These are phyloP conservation scores for Furculomyces boomerangus DNA, from an alignment of 371 early-diverging fungal genomes.

Conservation along the genomic window DNA sequence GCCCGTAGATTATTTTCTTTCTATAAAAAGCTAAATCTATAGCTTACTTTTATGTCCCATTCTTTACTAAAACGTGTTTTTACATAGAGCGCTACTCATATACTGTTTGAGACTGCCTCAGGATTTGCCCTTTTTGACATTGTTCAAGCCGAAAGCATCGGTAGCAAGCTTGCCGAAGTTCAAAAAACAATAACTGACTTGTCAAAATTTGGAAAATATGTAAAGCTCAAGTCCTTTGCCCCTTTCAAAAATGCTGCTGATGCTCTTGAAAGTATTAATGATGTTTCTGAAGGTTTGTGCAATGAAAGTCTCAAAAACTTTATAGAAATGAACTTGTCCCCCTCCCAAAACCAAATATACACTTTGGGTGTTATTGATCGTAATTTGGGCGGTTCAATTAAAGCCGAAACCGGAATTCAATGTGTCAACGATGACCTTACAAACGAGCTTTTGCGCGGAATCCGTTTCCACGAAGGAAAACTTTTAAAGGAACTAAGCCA, in stretches of 20 bases:
- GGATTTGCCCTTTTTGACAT: constrained; percentile 95
- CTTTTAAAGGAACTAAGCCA: constrained; percentile 73
- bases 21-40: too few relatives aligned
- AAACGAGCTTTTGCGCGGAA: constrained; percentile 79
- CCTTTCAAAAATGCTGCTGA: constrained; percentile 95
- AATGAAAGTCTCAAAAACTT: constrained; percentile 56
- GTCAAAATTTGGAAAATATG: constrained; percentile 72
- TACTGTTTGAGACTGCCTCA: constrained; percentile 86
- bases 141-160: constrained; percentile 85
- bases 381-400: constrained; percentile 79
- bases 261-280: constrained; percentile 93
- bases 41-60: too few relatives aligned
- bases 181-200: constrained; percentile 68
- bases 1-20: too few relatives aligned
- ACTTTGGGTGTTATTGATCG: constrained; percentile 86
- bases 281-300: constrained; percentile 78
- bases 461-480: constrained; percentile 79
- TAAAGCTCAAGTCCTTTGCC: constrained; percentile 82
- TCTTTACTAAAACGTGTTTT: neutral
- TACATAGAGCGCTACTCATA: constrained; percentile 14
- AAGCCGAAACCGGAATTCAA: constrained; percentile 51
- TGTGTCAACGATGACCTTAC: constrained; percentile 65
- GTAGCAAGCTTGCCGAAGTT: constrained; percentile 76
- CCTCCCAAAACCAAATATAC: constrained; percentile 44
- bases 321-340: constrained; percentile 82